phyloP scores from a whole-genome alignment of 176 grass and related monocot species.

The Pontederia paniculata region DNA sequence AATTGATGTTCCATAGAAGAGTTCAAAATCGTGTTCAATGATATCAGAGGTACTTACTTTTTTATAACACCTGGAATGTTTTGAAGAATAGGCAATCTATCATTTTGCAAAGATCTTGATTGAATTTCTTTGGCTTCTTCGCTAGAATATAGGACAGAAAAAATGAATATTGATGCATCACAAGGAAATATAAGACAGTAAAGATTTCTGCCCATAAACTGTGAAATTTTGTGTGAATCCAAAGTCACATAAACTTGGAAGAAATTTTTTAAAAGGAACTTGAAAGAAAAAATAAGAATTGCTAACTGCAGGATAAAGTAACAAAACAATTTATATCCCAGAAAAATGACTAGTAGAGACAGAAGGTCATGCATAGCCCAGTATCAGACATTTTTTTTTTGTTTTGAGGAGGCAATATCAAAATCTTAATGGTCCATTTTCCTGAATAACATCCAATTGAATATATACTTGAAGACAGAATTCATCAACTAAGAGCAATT shows the following conservation, averaged over 20 bases:
- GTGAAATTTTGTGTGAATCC: background rate
- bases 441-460: too few species aligned
- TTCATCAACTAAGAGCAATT: slow-evolving; percentile 15
- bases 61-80: slow-evolving; percentile 60
- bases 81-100: slow-evolving; percentile 24
- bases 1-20: too few species aligned
- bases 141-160: slow-evolving; percentile 18
- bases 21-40: too few species aligned
- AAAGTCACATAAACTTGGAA: too few species aligned
- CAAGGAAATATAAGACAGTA: too few species aligned
- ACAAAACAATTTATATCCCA: too few species aligned
- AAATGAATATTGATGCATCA: background rate
- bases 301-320: background rate
- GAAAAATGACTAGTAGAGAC: background rate
- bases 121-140: slow-evolving; percentile 84
- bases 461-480: too few species aligned
- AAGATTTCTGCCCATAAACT: too few species aligned
- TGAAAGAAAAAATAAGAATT: background rate
- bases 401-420: too few species aligned
- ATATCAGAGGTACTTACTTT: slow-evolving; percentile 29
- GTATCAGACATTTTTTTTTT: too few species aligned
- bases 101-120: slow-evolving; percentile 36
- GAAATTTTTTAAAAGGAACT: too few species aligned
- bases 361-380: background rate
- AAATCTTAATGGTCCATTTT: too few species aligned